Percentiles rank a stretch among this genome's conserved stretches.
These are phyloP conservation scores for Lactarius psammicola DNA, from an alignment of 768 basidiomycete genomes.

Conservation along the genomic window DNA sequence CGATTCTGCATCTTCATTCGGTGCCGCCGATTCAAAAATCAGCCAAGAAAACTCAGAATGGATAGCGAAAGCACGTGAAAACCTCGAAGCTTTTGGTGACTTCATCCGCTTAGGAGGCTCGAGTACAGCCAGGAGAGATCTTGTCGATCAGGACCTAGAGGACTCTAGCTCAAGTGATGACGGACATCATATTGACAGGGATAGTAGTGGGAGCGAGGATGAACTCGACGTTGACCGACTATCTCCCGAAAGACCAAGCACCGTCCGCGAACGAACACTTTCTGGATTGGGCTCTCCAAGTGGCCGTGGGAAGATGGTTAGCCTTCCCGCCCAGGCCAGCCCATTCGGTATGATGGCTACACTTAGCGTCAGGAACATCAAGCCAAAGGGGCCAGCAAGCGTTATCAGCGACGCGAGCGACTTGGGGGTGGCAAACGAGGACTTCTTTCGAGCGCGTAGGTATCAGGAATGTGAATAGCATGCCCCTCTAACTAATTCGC, in stretches of 20 bases:
- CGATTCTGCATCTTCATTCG: constrained; percentile 18
- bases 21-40: constrained; percentile 31
- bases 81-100: constrained; percentile 63
- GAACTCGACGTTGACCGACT: constrained; percentile 42
- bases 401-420: constrained; percentile 31
- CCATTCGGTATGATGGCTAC: constrained; percentile 79
- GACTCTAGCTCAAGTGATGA: constrained; percentile 40
- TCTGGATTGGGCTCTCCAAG: constrained; percentile 32
- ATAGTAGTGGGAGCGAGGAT: constrained; percentile 24
- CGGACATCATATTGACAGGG: constrained; percentile 37
- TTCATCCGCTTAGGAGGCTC: constrained; percentile 63
- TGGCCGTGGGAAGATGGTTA: constrained; percentile 48
- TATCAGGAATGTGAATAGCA: background rate
- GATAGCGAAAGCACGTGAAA: constrained; percentile 72
- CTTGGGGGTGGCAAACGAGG: constrained; percentile 53
- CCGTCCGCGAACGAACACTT: constrained; percentile 22
- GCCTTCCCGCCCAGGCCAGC: constrained; percentile 57
- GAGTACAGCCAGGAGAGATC: constrained; percentile 49
- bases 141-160: constrained; percentile 28
- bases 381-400: constrained; percentile 28
- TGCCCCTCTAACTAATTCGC: background rate
- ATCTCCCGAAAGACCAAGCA: constrained; percentile 40
- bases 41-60: constrained; percentile 66
- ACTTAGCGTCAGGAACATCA: constrained; percentile 48
- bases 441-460: constrained; percentile 58